Conservation (phyloP, 176 grass and related monocot genomes). For the Pharus latifolius region DNA sequence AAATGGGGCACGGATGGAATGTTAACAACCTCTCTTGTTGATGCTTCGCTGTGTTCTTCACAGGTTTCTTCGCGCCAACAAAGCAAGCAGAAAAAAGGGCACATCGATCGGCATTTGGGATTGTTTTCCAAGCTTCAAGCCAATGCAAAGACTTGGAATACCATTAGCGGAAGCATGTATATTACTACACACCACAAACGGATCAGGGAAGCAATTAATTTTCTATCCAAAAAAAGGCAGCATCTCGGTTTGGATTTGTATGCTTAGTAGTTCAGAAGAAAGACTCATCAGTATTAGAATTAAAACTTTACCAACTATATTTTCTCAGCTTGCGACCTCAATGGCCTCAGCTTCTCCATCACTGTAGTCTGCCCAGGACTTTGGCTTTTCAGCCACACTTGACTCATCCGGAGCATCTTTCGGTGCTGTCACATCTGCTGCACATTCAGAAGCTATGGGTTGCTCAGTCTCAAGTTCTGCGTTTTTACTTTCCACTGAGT, state of each 20-base stretch:
- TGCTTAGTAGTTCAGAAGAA: constrained; percentile 15
- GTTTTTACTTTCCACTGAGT: constrained; percentile 23
- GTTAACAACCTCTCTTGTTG: background rate
- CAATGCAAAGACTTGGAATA: background rate
- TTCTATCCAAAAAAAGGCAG: constrained; percentile 23
- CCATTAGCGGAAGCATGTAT: constrained; percentile 12
- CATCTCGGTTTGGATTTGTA: background rate
- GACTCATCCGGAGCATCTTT: constrained; percentile 25
- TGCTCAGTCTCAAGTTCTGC: constrained; percentile 23
- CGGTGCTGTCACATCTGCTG: constrained; percentile 6
- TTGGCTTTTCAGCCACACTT: constrained; percentile 30
- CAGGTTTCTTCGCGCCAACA: constrained; percentile 4
- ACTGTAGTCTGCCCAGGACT: constrained; percentile 74
- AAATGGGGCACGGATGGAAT: background rate
- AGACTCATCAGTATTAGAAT: constrained; percentile 10
- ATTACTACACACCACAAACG: constrained; percentile 12
- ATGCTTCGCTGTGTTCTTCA: background rate
- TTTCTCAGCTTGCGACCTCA: constrained; percentile 51
- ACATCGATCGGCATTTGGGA: background rate
- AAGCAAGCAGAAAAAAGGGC: constrained; percentile 14
- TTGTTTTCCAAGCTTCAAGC: background rate
- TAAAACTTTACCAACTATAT: constrained; percentile 5
- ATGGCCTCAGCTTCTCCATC: constrained; percentile 58
- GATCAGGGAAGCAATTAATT: constrained; percentile 14
- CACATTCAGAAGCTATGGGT: constrained; percentile 16